A percentile compares a stretch with the other conserved stretches of the same genome.
Evolutionary conservation across 2,329 filamentous ascomycete species (phyloP).

Genomic region (Pyricularia grisea): DNA sequence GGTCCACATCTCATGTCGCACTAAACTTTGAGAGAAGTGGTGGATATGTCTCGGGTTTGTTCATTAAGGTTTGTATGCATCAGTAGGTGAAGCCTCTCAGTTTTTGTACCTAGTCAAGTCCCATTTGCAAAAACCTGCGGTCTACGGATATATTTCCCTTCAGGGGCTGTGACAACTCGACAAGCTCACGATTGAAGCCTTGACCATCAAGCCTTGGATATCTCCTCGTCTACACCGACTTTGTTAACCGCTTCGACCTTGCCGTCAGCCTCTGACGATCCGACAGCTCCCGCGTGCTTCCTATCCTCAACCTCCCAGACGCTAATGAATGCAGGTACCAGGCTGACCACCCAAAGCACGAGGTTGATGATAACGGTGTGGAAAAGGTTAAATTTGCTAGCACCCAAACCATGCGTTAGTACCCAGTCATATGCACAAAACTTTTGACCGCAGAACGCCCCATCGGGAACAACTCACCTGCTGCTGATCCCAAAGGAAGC

Average conservation of each 20-base stretch:
- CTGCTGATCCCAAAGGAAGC: slow-evolving; percentile 15
- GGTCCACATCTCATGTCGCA: too few species aligned
- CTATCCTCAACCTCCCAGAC: slow-evolving; percentile 13
- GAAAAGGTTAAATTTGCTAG: slow-evolving; percentile 15
- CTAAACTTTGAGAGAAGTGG: too few species aligned
- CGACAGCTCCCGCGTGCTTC: neutral
- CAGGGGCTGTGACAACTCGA: neutral
- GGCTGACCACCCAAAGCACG: slow-evolving; percentile 13
- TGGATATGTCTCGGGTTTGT: too few species aligned
- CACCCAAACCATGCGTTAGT: neutral
- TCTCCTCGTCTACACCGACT: neutral
- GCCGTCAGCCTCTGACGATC: neutral
- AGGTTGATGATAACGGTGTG: slow-evolving; percentile 16
- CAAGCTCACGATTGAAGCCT: too few species aligned
- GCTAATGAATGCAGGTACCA: slow-evolving; percentile 11
- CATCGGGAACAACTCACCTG: neutral
- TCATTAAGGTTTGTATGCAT: too few species aligned
- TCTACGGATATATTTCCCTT: neutral
- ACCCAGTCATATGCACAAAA: neutral
- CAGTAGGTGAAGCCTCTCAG: too few species aligned
- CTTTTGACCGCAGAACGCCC: neutral
- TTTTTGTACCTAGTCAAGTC: too few species aligned
- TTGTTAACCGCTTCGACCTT: neutral
- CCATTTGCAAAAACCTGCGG: neutral
- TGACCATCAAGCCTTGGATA: neutral